A percentile compares a stretch with the other conserved stretches of the same genome.
phyloP scores from a whole-genome alignment of 192 early-diverging fungal species.

The Chytriomyces sp. region DNA sequence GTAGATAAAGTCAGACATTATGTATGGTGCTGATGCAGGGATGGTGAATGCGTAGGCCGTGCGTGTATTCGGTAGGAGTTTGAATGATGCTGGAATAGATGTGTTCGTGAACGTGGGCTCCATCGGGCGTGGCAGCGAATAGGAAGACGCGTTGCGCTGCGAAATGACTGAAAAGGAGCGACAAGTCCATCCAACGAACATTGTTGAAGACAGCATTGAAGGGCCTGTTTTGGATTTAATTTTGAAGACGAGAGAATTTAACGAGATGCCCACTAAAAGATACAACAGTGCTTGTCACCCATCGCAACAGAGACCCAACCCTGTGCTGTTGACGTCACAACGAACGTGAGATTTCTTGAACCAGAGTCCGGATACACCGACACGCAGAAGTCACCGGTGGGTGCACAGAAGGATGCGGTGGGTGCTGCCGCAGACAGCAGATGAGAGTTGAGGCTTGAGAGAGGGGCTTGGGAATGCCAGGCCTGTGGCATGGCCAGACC shows the following conservation, averaged over 20 bases:
- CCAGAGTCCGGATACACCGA: background rate
- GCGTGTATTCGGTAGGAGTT: background rate
- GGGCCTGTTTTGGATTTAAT: background rate
- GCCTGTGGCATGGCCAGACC: too few relatives aligned
- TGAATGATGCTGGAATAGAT: background rate
- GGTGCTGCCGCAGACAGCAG: too few relatives aligned
- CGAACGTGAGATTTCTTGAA: background rate
- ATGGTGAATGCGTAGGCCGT: background rate
- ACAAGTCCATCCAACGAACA: background rate
- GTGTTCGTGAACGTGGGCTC: background rate
- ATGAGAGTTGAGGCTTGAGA: too few relatives aligned
- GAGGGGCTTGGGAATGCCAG: too few relatives aligned
- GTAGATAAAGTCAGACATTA: background rate
- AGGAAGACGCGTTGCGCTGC: background rate
- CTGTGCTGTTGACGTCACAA: conserved; percentile 4
- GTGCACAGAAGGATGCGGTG: too few relatives aligned
- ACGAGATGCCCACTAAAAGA: background rate
- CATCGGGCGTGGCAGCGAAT: background rate
- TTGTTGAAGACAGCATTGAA: background rate
- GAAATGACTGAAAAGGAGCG: background rate
- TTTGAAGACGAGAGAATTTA: background rate
- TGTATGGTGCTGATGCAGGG: too few relatives aligned
- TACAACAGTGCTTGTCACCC: background rate
- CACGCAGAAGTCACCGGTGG: background rate
- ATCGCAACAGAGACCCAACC: conserved; percentile 24